Evolutionary conservation across 805 yeast species (phyloP).

Genomic region (Lipomyces lipofer): DNA sequence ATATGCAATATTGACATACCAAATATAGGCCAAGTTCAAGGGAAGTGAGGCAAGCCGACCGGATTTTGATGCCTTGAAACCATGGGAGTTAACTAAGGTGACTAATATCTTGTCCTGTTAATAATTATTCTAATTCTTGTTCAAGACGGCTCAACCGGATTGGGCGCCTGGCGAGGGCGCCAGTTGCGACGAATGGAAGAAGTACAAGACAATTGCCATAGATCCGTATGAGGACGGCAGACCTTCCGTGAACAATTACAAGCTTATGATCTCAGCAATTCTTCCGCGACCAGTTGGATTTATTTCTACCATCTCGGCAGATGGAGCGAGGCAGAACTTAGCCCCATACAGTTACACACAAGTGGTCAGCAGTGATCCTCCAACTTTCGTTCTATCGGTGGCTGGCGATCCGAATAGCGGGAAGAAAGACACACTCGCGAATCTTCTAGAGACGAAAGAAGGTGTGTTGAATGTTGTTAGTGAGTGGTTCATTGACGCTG

Average conservation of each 20-base stretch:
- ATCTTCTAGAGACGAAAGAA: constrained; percentile 54
- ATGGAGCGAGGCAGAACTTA: constrained; percentile 48
- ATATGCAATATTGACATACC: not conserved
- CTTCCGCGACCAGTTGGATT: constrained; percentile 65
- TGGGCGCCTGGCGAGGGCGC: constrained; percentile 57
- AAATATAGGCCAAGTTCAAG: constrained; percentile 34
- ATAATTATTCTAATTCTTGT: not conserved
- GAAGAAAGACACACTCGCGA: constrained; percentile 53
- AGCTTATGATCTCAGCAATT: constrained; percentile 52
- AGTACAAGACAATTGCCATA: constrained; percentile 47
- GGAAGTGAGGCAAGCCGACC: constrained; percentile 34
- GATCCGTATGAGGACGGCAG: constrained; percentile 52
- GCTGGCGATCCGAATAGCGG: constrained; percentile 41
- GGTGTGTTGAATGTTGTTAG: constrained; percentile 57
- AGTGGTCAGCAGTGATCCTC: constrained; percentile 55
- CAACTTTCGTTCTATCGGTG: constrained; percentile 55
- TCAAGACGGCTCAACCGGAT: constrained; percentile 35
- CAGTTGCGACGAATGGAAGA: constrained; percentile 46
- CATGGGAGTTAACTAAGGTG: constrained; percentile 6
- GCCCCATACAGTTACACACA: constrained; percentile 64
- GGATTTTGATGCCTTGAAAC: constrained; percentile 27
- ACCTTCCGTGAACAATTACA: constrained; percentile 49
- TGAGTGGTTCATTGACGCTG: constrained; percentile 68
- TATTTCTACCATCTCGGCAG: constrained; percentile 48
- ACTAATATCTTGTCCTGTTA: not conserved